Conservation (phyloP, 73 alveolate species). For the Paramecium sexaurelia region DNA sequence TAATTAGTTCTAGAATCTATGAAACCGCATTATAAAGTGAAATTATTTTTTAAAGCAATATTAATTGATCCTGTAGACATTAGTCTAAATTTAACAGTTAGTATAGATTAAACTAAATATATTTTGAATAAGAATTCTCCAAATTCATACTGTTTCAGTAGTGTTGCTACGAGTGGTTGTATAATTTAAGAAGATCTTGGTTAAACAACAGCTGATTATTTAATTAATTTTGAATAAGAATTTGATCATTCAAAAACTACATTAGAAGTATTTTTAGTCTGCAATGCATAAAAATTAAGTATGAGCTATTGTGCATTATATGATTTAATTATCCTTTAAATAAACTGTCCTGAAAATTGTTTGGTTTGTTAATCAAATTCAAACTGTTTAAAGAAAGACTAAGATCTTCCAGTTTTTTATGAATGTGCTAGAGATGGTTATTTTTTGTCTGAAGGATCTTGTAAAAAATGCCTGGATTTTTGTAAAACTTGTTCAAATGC, state of each 20-base stretch:
- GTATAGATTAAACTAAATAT: not conserved
- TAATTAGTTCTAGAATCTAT: not conserved
- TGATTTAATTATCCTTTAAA: not conserved
- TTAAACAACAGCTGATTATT: not conserved
- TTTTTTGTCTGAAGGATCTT: not conserved
- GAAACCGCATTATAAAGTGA: not conserved
- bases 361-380: not conserved
- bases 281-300: not conserved
- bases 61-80: not conserved
- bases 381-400: not conserved
- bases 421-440: not conserved
- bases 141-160: not conserved
- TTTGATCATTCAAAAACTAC: too few species aligned
- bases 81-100: not conserved
- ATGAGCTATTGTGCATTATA: not conserved
- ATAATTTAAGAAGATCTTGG: not conserved
- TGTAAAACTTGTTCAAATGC: not conserved
- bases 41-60: not conserved
- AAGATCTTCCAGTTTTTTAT: not conserved
- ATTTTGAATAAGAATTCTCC: not conserved
- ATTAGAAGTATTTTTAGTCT: not conserved
- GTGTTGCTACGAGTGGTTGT: not conserved
- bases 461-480: not conserved
- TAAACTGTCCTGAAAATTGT: constrained; percentile 37
- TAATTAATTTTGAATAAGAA: not conserved